These are phyloP conservation scores for Leptographium wingfieldii DNA, from an alignment of 2,329 filamentous ascomycete genomes.

Conservation along the genomic window DNA sequence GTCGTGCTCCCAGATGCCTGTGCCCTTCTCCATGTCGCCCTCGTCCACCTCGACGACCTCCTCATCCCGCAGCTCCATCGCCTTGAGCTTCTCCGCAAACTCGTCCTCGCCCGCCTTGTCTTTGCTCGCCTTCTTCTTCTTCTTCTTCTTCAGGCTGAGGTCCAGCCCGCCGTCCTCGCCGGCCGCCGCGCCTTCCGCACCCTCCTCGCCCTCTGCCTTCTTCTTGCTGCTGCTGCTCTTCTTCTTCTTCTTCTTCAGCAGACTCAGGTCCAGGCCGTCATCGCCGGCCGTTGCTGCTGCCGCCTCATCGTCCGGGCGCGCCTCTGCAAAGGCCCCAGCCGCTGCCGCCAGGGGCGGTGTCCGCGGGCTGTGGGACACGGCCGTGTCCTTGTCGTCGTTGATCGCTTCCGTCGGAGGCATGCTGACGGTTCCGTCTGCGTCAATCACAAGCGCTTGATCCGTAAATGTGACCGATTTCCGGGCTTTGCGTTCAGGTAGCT, in stretches of 20 bases:
- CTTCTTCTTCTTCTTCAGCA: constrained; percentile 46
- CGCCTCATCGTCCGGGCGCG: constrained; percentile 25
- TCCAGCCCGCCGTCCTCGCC: constrained; percentile 45
- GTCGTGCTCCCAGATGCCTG: constrained; percentile 81
- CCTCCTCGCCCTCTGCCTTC: constrained; percentile 37
- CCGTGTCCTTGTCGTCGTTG: constrained; percentile 67
- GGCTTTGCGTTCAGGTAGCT: constrained; percentile 11
- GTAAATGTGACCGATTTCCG: constrained; percentile 84
- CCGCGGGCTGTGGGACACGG: constrained; percentile 65
- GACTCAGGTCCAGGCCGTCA: constrained; percentile 54
- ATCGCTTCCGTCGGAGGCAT: constrained; percentile 52
- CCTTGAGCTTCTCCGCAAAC: constrained; percentile 47
- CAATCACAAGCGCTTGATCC: constrained; percentile 75
- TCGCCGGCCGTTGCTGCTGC: constrained; percentile 26
- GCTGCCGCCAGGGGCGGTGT: constrained; percentile 46
- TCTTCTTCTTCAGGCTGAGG: constrained; percentile 57
- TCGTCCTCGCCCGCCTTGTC: constrained; percentile 35
- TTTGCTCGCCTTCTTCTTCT: constrained; percentile 52
- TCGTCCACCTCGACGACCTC: constrained; percentile 45
- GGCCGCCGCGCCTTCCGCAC: constrained; percentile 35
- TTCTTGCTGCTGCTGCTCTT: constrained; percentile 25
- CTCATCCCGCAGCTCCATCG: constrained; percentile 46
- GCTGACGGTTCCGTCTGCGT: constrained; percentile 76
- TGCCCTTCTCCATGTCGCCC: constrained; percentile 77
- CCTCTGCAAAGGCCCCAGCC: constrained; percentile 42